A percentile compares a stretch with the other conserved stretches of the same genome.
phyloP scores from a whole-genome alignment of 768 basidiomycete genomes.

The Trametes cubensis region DNA sequence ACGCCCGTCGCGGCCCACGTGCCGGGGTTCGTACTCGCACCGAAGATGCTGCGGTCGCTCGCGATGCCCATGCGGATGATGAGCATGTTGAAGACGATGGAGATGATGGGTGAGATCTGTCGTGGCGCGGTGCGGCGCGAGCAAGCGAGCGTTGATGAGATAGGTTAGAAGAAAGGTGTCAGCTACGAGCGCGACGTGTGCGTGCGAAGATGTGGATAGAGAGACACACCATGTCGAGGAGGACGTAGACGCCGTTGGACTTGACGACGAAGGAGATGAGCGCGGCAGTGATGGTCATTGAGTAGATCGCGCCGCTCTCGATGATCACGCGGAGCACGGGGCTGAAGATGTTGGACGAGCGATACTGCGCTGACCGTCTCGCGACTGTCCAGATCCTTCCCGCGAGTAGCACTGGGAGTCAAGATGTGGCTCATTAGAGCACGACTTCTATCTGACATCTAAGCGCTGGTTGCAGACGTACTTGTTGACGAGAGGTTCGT shows the following conservation, averaged over 20 bases:
- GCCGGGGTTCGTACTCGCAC: not conserved
- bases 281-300: constrained; percentile 37
- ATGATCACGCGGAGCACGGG: constrained; percentile 38
- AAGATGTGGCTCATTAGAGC: too few relatives aligned
- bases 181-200: too few relatives aligned
- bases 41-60: constrained; percentile 9
- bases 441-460: too few relatives aligned
- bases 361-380: constrained; percentile 24
- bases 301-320: constrained; percentile 44
- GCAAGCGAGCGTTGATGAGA: not conserved
- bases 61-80: constrained; percentile 41
- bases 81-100: constrained; percentile 47
- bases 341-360: constrained; percentile 20
- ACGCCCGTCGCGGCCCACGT: constrained; percentile 7
- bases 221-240: constrained; percentile 39
- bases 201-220: not conserved
- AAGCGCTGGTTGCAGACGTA: constrained; percentile 14
- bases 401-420: constrained; percentile 32
- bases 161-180: not conserved
- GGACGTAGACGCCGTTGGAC: constrained; percentile 39
- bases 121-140: not conserved
- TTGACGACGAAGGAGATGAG: constrained; percentile 34
- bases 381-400: constrained; percentile 38
- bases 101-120: constrained; percentile 43
- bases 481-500: constrained; percentile 40